Base-by-base conservation (phyloP, 2,329 filamentous ascomycete genomes). In the Colletotrichum musae region DNA sequence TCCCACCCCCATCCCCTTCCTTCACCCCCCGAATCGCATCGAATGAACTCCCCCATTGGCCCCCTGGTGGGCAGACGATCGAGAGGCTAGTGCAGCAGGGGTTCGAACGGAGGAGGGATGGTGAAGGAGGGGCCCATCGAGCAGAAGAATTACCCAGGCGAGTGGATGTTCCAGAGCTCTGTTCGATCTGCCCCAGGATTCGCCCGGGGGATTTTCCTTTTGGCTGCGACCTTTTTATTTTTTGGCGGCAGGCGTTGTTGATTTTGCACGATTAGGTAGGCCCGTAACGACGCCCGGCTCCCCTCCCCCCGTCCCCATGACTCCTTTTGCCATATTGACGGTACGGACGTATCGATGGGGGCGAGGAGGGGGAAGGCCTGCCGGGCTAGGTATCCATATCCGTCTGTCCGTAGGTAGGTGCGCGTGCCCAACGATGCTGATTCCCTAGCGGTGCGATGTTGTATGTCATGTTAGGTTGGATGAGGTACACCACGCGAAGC, bases 181-280 rank as follows among this genome's bases (percentile, higher is more conserved):
- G 69, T 71, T 65, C 69, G 69, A 71, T 71, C 69, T 71, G 66
- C 69, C 52, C 69, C 58, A 36, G 69, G 69, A 66, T 71, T 58
- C 63, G 48, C 21, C 61, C 41, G 28, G 61, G 66, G 61, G 18
- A 28, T 53, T 36, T 68, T 68, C 24, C 43, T 56, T 65, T 18
- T 58, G 52, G 41, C 50, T 56, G 56, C 43, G 43, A 60, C 66
- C 65, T 64, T 60, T 47, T 16, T 47, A 16, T 16, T 16, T 47
- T 16, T 32, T 24, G 45, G 51, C 53, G 28, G 47, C 18, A n/a
- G 47, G 52, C 28, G 52, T 36, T 52, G 26, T 36, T 52, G 26
- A 47, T 63, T 57, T 10, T 7, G 16, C 16, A 16, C 45, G 45
- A 50, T 21, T 13, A n/a, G 18, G 18, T 24, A 24, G 47, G 18